Conservation (phyloP, 495 filamentous ascomycete species). For the Penicillium subrubescens region DNA sequence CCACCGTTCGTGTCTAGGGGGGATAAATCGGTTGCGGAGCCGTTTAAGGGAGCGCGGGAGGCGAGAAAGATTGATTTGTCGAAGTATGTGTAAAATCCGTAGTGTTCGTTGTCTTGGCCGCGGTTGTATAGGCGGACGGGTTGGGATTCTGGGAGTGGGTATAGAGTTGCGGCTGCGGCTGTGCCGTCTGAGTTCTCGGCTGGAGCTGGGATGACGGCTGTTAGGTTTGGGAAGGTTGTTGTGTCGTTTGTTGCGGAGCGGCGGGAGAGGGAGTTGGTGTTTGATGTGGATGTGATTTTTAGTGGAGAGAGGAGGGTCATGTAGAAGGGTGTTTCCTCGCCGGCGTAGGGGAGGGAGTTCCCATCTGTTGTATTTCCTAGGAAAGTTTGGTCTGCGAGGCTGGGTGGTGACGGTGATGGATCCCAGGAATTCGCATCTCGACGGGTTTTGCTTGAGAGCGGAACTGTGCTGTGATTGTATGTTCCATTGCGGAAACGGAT, state of each 20-base stretch:
- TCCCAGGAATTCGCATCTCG: constrained; percentile 39
- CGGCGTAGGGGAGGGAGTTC: constrained; percentile 56
- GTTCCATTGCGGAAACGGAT: constrained; percentile 79
- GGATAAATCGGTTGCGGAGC: constrained; percentile 30
- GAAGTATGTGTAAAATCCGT: constrained; percentile 92
- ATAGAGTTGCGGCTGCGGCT: constrained; percentile 69
- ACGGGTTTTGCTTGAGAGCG: constrained; percentile 20
- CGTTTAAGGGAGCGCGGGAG: constrained; percentile 46
- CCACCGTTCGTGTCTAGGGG: constrained; percentile 68
- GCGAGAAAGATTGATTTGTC: constrained; percentile 83
- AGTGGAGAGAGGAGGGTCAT: constrained; percentile 45
- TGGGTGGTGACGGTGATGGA: constrained; percentile 65
- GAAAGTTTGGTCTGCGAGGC: constrained; percentile 69
- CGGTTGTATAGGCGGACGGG: constrained; percentile 86
- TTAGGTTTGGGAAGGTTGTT: constrained; percentile 49
- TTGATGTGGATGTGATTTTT: constrained; percentile 20
- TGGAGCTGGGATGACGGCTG: constrained; percentile 61
- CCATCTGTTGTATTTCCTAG: constrained; percentile 83
- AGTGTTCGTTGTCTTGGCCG: constrained; percentile 77
- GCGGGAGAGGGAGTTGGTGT: constrained; percentile 20
- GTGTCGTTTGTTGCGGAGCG: constrained; percentile 21
- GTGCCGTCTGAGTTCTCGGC: constrained; percentile 63
- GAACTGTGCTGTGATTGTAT: constrained; percentile 40
- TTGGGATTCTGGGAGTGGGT: constrained; percentile 68
- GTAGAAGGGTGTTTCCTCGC: constrained; percentile 57